A percentile compares a stretch with the other conserved stretches of the same genome.
phyloP scores from a whole-genome alignment of 1,284 basidiomycete genomes.

The Tranzscheliella williamsii region DNA sequence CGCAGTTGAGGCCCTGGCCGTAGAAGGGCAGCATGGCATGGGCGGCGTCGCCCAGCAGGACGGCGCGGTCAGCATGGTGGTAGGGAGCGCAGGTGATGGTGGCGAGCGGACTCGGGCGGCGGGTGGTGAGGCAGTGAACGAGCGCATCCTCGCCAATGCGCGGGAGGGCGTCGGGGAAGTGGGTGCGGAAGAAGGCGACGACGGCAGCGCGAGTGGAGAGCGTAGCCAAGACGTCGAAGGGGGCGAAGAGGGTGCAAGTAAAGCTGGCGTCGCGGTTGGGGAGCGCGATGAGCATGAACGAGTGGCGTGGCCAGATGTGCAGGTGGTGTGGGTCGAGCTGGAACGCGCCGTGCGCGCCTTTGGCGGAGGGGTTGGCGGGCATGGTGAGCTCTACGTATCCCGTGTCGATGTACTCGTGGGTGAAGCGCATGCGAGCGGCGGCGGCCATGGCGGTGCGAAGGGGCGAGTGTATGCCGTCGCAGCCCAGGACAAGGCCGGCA shows the following conservation, averaged over 20 bases:
- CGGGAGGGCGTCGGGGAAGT: slow-evolving; percentile 84
- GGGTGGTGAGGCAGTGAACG: slow-evolving; percentile 74
- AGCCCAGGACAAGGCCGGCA: slow-evolving; percentile 43
- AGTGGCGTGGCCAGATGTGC: slow-evolving; percentile 97
- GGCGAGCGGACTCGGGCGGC: slow-evolving; percentile 85
- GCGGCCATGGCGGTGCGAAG: slow-evolving; percentile 65
- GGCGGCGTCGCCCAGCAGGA: slow-evolving; percentile 90
- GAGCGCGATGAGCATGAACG: slow-evolving; percentile 97
- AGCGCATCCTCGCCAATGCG: slow-evolving; percentile 80
- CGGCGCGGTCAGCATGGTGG: slow-evolving; percentile 82
- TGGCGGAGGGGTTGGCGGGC: slow-evolving; percentile 69
- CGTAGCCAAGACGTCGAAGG: slow-evolving; percentile 73
- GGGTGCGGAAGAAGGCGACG: slow-evolving; percentile 74
- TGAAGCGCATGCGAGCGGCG: slow-evolving; percentile 71
- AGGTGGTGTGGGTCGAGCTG: slow-evolving; percentile 90
- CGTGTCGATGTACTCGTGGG: slow-evolving; percentile 90
- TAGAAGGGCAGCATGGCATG: slow-evolving; percentile 99
- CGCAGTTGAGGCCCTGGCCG: slow-evolving; percentile 94
- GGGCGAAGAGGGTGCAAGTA: slow-evolving; percentile 82
- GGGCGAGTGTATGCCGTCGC: slow-evolving; percentile 42
- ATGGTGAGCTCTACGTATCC: slow-evolving; percentile 96
- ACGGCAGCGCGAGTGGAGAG: slow-evolving; percentile 63
- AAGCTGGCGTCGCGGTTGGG: slow-evolving; percentile 69
- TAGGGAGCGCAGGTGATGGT: slow-evolving; percentile 88
- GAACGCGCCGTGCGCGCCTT: slow-evolving; percentile 64